Evolutionary conservation across 169 alveolate species (phyloP), one percentile per base, ranked within the genome.

Genomic region (Toxoplasma gondii): DNA sequence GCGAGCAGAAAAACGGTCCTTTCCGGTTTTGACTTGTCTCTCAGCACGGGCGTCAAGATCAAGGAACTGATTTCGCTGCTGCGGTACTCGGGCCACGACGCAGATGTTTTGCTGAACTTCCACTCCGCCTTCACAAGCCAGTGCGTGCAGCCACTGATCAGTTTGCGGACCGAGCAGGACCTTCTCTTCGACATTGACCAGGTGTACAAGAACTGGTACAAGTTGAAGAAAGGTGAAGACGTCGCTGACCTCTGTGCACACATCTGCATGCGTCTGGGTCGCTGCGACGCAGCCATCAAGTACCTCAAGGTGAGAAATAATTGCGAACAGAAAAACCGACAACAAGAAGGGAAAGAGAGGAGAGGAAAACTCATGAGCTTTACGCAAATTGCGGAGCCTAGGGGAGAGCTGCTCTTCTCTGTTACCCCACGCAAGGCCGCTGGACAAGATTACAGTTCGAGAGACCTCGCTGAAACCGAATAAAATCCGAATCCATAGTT

Each of bases 191-290:
- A 96, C 81, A 67, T 96, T 58, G 94, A 96, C 44, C 95, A 93
- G 87, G 90, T 96, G 36, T 95, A 94, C 88, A 88, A 94, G 31
- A 96, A 96, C 94, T 96, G 96, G 95, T 96, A 95, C 92, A 94
- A 95, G 38, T 87, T 96, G 67, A 96, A 95, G 88, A 92, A 94
- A 38, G 97, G 96, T 74, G 97, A 96, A 84, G 97, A 96, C 64
- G 96, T 96, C 44, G 96, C 97, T 1, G 97, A 96, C 82, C 96
- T 80, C 83, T 96, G 97, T 92, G 97, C 97, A 34, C 97, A 96
- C 93, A 81, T 96, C n/a, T 96, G 97, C 95, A 96, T 96, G 97
- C 91, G 93, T 43, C 96, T 96, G 54, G 97, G 97, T 12, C 92
- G 95, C 34, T 96, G 96, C 87, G 96, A 95, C 81, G 92, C 88